Evolutionary conservation across 2,329 filamentous ascomycete species (phyloP), one percentile per base, ranked within the genome.

Genomic region (Leptographium wingfieldii): DNA sequence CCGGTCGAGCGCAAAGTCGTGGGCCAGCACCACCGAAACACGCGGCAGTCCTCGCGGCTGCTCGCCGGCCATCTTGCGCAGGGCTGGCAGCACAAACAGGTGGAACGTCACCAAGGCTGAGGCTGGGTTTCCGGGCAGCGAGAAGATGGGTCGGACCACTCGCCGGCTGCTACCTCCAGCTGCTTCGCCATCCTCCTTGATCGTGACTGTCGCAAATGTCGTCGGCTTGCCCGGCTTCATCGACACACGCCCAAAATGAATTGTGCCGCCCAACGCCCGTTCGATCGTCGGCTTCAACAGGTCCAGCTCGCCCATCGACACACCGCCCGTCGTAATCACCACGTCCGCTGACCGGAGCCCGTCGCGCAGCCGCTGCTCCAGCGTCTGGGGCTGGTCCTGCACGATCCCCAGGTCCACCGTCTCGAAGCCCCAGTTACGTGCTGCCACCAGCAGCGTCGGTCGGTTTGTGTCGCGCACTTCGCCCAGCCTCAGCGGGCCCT

Each of bases 191-290:
- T 82, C 76, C 61, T 82, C 76, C 71, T 85, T 85, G 48, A 81
- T 76, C 1, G 89, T 85, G 0, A 97, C 81, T 0, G 90, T 96
- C 2, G 94, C 94, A 71, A 99, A 99, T 0, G 94, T 99, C 0
- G 92, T 96, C 2, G 94, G 94, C 73, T 97, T 99, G 5, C 94
- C 94, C 0, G 94, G 94, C 76, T 99, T 99, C 94, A 99, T 97
- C 59, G 87, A 83, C 3, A 99, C 94, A 3, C 94, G 87, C 29
- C 94, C 94, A 67, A 99, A 99, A 72, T 96, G 94, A 65, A 99
- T 96, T 0, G 86, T 94, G 9, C 94, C 94, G 60, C 91, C 90
- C 1, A 99, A 81, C 1, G 85, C 80, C 51, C 92, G 86, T 75
- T 97, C 94, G 67, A 99, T 89, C 0, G 92, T 97, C 0, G 94